These are phyloP conservation scores for Herpotrichia juniperi DNA, from an alignment of 2,329 filamentous ascomycete genomes.

Conservation along the genomic window DNA sequence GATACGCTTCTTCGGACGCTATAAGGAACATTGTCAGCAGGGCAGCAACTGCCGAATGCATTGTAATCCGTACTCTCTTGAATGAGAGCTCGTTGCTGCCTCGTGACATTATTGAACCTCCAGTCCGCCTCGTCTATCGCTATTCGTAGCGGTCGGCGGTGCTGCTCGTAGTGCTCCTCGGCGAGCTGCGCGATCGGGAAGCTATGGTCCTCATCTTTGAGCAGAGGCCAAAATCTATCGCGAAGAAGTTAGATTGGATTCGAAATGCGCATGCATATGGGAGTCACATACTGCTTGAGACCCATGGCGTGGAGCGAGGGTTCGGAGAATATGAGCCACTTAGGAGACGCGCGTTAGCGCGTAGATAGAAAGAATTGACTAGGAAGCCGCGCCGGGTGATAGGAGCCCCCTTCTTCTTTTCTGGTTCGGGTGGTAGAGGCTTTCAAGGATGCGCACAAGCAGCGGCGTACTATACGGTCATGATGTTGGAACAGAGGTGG, in stretches of 20 bases:
- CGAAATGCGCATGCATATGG: background rate
- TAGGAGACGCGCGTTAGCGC: constrained; percentile 13
- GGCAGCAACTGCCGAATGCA: background rate
- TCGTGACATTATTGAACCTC: constrained; percentile 51
- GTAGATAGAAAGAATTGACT: background rate
- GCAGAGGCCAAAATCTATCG: constrained; percentile 44
- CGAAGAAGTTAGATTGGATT: background rate
- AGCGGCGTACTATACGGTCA: too few relatives aligned
- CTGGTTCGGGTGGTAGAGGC: too few relatives aligned
- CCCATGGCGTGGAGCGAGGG: constrained; percentile 21
- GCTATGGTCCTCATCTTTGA: constrained; percentile 43
- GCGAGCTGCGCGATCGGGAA: constrained; percentile 45
- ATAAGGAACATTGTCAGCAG: constrained; percentile 9
- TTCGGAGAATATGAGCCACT: constrained; percentile 1
- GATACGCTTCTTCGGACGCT: constrained; percentile 40
- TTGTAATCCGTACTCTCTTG: constrained; percentile 30
- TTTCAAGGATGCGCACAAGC: too few relatives aligned
- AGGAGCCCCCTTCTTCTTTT: too few relatives aligned
- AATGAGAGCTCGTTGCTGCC: constrained; percentile 41
- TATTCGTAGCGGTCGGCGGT: constrained; percentile 46
- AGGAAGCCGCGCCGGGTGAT: background rate
- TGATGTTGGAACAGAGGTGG: background rate
- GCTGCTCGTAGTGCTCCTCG: constrained; percentile 40
- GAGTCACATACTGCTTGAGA: constrained; percentile 20
- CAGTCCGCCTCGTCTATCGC: constrained; percentile 53